Evolutionary conservation across 2,329 filamentous ascomycete genomes (phyloP).

Genomic region (Fusarium sp.): DNA sequence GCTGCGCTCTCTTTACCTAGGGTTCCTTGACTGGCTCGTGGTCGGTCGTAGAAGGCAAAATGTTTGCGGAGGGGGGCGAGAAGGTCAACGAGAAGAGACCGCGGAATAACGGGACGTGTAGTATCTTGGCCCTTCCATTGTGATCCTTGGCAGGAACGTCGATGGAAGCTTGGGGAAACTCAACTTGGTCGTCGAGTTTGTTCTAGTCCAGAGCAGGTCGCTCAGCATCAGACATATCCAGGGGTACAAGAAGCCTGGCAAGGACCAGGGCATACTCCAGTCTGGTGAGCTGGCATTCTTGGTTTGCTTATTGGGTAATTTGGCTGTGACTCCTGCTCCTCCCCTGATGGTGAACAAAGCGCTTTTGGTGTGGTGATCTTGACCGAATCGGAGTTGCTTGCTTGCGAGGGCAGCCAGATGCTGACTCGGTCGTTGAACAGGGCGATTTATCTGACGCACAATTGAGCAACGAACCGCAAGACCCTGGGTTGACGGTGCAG

Average conservation of each 20-base stretch:
- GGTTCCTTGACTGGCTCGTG: too few species aligned
- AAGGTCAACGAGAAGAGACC: accelerated
- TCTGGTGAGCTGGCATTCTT: too few species aligned
- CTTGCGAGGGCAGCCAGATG: not conserved
- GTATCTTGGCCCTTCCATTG: too few species aligned
- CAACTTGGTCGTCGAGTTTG: too few species aligned
- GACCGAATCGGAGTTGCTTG: not conserved
- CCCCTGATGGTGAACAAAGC: not conserved
- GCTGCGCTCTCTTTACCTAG: too few species aligned
- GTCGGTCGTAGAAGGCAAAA: accelerated
- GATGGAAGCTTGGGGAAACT: too few species aligned
- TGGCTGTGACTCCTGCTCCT: not conserved
- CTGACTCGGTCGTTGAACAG: not conserved
- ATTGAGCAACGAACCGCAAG: not conserved
- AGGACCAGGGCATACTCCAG: accelerated
- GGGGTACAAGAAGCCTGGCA: too few species aligned
- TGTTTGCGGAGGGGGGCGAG: too few species aligned
- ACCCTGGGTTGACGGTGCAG: not conserved
- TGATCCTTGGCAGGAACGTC: too few species aligned
- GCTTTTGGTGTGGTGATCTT: accelerated
- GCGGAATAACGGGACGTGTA: accelerated
- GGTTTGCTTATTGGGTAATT: too few species aligned
- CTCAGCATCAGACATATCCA: accelerated
- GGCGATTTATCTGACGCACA: not conserved
- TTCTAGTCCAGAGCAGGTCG: too few species aligned